Evolutionary conservation across 805 yeast genomes (phyloP).

Genomic region (Saccharomyces cerevisiae): DNA sequence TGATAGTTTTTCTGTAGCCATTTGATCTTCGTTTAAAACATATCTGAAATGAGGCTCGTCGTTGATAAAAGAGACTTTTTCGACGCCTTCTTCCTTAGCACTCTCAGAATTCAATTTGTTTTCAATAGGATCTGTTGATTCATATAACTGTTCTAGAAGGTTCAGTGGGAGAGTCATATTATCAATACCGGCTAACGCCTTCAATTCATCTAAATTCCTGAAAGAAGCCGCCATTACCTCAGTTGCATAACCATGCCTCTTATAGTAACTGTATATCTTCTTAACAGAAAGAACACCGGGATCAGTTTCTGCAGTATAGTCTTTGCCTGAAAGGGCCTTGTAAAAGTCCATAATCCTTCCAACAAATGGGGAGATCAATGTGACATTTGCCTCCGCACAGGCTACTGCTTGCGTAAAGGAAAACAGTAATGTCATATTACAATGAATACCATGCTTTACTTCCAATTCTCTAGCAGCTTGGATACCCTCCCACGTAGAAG

Average conservation of each 20-base stretch:
- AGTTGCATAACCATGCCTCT: constrained; percentile 92
- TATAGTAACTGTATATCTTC: constrained; percentile 91
- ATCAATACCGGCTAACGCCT: constrained; percentile 95
- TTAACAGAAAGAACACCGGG: constrained; percentile 95
- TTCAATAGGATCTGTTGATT: constrained; percentile 75
- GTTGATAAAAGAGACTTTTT: constrained; percentile 72
- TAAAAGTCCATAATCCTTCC: constrained; percentile 99
- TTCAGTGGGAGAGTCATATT: constrained; percentile 91
- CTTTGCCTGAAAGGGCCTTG: constrained; percentile 88
- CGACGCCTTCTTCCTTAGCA: constrained; percentile 44
- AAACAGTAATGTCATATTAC: constrained; percentile 91
- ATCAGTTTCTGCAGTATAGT: constrained; percentile 66
- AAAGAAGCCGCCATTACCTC: constrained; percentile 99
- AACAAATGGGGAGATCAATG: constrained; percentile 96
- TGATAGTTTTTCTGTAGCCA: constrained; percentile 95
- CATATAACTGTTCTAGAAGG: constrained; percentile 78
- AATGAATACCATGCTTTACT: constrained; percentile 81
- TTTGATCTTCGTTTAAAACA: constrained; percentile 87
- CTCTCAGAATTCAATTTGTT: constrained; percentile 61
- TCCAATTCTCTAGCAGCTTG: constrained; percentile 97
- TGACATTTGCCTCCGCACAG: constrained; percentile 93
- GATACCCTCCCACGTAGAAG: constrained; percentile 98
- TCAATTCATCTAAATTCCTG: constrained; percentile 94
- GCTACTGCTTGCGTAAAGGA: constrained; percentile 97
- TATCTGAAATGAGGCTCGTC: constrained; percentile 88